Base-by-base conservation (phyloP, 2,329 filamentous ascomycete genomes). In the Sarocladium brachiariae region DNA sequence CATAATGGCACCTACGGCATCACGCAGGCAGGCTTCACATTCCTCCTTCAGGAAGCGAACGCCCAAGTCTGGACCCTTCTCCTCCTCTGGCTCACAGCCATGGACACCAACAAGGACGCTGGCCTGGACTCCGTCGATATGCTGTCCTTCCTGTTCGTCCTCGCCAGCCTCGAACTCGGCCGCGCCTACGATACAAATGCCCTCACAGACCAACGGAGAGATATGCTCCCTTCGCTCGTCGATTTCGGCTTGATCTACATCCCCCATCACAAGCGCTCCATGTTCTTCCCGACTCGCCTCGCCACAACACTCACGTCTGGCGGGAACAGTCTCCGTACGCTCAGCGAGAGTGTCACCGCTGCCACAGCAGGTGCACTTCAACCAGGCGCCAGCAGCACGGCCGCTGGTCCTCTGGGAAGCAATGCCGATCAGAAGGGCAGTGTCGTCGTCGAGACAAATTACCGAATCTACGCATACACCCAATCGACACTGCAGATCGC, bases 361-460 rank as follows among this genome's bases (percentile, higher is more conserved):
- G 84, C 84, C 7, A 77, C 83, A 1, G 69, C 71, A n/a, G 65
- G 75, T 2, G 68, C 62, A 55, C 68, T 55, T 60, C 41, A 61
- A 56, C 47, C 63, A 63, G 48, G 54, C 48, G 57, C 59, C 52
- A 80, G 16, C 66, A 58, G 65, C 14, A 61, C 57, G 55, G 66
- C 53, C 62, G 23, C 64, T 37, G 56, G 66, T 18, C 69, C 67
- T 21, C 59, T 67, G 1, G 62, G 61, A 16, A 60, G 66, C 21
- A 61, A 51, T 24, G 61, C 67, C 49, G 72, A 77, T 16, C 69
- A 74, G 55, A 83, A 84, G 60, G 91, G 91, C 55, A 93, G 89
- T 71, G 89, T 99, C 63, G 91, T 99, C 61, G 81, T 99, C 57
- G 93, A 99, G 72, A 99, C 93, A 8, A 99, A 99, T 70, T 97